Conservation (phyloP, 495 filamentous ascomycete genomes). For the Corynascus novoguineensis region DNA sequence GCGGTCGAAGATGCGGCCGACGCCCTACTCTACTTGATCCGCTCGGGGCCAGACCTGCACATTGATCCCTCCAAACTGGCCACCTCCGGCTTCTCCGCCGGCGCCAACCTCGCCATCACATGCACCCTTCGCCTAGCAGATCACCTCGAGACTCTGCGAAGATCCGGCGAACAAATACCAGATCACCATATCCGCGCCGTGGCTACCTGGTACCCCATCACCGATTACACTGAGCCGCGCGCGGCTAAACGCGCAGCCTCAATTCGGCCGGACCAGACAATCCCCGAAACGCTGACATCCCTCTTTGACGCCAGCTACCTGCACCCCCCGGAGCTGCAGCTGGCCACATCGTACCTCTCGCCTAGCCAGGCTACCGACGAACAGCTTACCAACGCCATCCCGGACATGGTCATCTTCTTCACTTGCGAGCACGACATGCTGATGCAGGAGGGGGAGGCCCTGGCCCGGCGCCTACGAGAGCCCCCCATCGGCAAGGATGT, state of each 20-base stretch:
- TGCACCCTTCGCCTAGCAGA: slow-evolving; percentile 61
- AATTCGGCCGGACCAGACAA: slow-evolving; percentile 61
- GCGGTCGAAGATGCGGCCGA: slow-evolving; percentile 72
- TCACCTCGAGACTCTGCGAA: slow-evolving; percentile 21
- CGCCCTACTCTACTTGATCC: slow-evolving; percentile 59
- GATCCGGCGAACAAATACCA: slow-evolving; percentile 11
- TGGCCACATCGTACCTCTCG: slow-evolving; percentile 36
- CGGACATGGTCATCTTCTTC: slow-evolving; percentile 54
- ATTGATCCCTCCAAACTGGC: slow-evolving; percentile 50
- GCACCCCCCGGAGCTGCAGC: slow-evolving; percentile 39
- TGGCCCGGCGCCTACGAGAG: slow-evolving; percentile 54
- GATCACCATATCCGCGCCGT: slow-evolving; percentile 34
- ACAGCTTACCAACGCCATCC: slow-evolving; percentile 39
- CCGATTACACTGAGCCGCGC: slow-evolving; percentile 74
- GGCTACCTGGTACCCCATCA: slow-evolving; percentile 77
- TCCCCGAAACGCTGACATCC: slow-evolving; percentile 66
- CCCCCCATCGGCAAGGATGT: slow-evolving; percentile 61
- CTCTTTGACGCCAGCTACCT: slow-evolving; percentile 88
- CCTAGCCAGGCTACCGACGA: slow-evolving; percentile 38
- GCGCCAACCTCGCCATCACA: slow-evolving; percentile 80
- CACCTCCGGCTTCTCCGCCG: slow-evolving; percentile 79
- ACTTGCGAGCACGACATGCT: slow-evolving; percentile 93
- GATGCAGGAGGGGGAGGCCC: slow-evolving; percentile 64
- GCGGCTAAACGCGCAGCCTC: slow-evolving; percentile 61
- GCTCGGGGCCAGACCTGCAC: slow-evolving; percentile 48